Evolutionary conservation across 2,329 filamentous ascomycete species (phyloP), one percentile per base, ranked within the genome.

Genomic region (Colletotrichum eleusines): DNA sequence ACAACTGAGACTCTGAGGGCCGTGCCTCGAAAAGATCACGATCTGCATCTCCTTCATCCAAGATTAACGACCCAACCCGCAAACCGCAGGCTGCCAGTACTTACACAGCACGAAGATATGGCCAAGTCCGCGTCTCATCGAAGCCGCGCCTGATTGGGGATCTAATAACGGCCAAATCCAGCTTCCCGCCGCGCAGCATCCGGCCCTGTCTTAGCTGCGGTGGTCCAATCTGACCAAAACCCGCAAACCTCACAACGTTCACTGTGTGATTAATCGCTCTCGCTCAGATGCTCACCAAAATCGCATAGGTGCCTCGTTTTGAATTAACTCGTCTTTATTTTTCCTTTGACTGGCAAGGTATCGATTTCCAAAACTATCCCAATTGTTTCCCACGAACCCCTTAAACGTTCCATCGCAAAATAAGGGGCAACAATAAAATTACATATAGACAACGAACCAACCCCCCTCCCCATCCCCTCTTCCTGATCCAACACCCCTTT

Each of bases 361-460:
- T 69, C 61, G 53, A 55, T 50, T 66, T 53, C 35, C 66, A 57
- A 9, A 70, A 57, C 55, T 50, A 50, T 57, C 55, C 67, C 42
- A 38, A 48, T 59, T 54, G 57, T 67, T 62, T 61, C 57, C 40
- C 65, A 40, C 40, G 48, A 20, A 42, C 42, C 33, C 28, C 42
- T 35, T 46, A 16, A 51, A 26, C 28, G 51, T 63, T 35, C 58
- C 66, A 23, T n/a, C 54, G 51, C 65, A 59, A 57, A 46, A 28
- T 6, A 57, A 63, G 28, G 42, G 66, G 2, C 14, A 26, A 59
- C 46, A 72, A 53, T 72, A 72, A 44, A 64, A 70, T 35, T 72
- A 73, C 72, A 73, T 69, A 68, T 68, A 58, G n/a, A 73, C 59
- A 63, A 26, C 48, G 11, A 51, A 23, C 31, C n/a, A n/a, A n/a